Percentiles rank a stretch among this genome's conserved stretches.
These are phyloP conservation scores for Musa beccarii DNA, from an alignment of 176 grass and related monocot genomes.

Conservation along the genomic window DNA sequence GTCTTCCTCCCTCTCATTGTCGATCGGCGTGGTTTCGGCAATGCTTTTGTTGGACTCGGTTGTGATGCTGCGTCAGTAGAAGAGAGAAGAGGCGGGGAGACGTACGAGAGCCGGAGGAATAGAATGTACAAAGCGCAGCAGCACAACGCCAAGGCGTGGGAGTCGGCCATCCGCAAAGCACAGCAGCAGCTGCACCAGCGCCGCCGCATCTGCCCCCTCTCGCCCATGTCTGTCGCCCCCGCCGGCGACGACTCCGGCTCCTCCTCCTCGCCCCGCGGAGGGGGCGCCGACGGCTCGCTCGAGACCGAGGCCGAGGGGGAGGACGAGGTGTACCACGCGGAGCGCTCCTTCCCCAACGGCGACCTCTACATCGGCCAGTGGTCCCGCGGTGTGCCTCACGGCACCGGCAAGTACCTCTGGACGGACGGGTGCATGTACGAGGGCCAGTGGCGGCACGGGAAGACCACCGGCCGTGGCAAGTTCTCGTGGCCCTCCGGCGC, in stretches of 20 bases:
- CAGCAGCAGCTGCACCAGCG: conserved; percentile 11
- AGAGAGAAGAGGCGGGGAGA: neutral
- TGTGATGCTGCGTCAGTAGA: neutral
- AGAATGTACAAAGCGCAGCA: conserved; percentile 16
- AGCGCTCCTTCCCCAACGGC: conserved; percentile 2
- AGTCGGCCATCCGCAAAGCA: conserved; percentile 2
- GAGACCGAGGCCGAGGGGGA: neutral
- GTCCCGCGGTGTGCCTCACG: conserved; percentile 8
- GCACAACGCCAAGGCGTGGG: conserved; percentile 6
- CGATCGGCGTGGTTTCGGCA: neutral
- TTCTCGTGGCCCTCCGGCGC: conserved; percentile 20
- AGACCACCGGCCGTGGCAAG: conserved; percentile 8
- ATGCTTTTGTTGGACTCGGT: neutral
- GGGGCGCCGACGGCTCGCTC: neutral
- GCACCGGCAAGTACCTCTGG: conserved; percentile 16
- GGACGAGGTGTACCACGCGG: neutral
- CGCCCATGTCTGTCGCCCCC: conserved; percentile 14
- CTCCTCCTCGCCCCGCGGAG: neutral
- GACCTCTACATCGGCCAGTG: conserved; percentile 20
- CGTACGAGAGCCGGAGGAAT: neutral
- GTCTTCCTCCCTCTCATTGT: neutral
- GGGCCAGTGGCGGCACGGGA: conserved; percentile 16
- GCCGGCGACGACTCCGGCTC: neutral
- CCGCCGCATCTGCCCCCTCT: neutral
- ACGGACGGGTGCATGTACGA: conserved; percentile 20